phyloP scores from a whole-genome alignment of 768 basidiomycete species.

The Symmetrospora coprosmae region DNA sequence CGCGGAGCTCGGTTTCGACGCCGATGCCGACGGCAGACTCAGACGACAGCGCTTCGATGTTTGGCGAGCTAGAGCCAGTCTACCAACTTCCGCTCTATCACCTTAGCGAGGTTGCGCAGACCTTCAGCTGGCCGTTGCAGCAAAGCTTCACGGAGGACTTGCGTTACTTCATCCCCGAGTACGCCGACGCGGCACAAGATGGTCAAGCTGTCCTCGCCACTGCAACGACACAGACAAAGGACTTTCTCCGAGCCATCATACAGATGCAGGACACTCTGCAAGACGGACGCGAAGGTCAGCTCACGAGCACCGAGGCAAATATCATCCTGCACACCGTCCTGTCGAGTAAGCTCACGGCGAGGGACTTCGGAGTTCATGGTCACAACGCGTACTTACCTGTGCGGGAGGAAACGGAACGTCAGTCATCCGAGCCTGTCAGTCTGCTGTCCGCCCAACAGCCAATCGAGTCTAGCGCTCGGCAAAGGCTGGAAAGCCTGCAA shows the following conservation, averaged over 20 bases:
- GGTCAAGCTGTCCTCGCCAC: no score
- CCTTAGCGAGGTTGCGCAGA: no score
- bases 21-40: neutral
- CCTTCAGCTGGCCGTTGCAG: no score
- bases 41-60: neutral
- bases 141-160: no score
- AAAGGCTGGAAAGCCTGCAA: no score
- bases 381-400: no score
- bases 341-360: neutral
- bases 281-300: neutral
- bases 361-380: no score
- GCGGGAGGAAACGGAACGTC: neutral
- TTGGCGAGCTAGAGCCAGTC: neutral
- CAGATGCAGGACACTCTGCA: neutral
- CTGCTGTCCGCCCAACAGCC: no score
- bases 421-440: neutral
- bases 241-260: neutral
- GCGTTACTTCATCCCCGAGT: no score
- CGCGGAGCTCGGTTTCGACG: neutral
- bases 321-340: neutral
- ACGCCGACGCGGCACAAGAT: no score
- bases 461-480: no score
- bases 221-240: neutral
- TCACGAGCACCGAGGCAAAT: neutral
- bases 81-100: no score